These are phyloP conservation scores for Scheffersomyces stipitis DNA, from an alignment of 805 yeast genomes.

Conservation along the genomic window DNA sequence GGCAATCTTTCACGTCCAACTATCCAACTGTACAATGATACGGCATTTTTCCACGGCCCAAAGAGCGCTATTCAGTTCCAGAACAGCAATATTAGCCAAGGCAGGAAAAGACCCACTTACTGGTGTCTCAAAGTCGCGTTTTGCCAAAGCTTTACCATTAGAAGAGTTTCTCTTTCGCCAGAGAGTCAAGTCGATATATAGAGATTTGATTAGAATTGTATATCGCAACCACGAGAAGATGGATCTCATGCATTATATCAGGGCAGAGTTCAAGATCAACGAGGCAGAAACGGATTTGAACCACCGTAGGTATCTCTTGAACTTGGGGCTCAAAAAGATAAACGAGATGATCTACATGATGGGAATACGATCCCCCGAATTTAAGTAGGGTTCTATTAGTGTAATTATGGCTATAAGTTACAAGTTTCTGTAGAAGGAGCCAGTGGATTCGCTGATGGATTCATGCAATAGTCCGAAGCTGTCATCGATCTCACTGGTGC, in stretches of 20 bases:
- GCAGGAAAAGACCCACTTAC: too few species aligned
- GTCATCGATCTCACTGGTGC: background rate
- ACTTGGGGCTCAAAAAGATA: conserved; percentile 28
- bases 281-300: conserved; percentile 26
- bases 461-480: background rate
- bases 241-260: conserved; percentile 31
- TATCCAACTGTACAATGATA: too few species aligned
- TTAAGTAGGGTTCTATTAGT: background rate
- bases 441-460: background rate
- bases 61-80: too few species aligned
- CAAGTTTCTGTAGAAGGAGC: conserved; percentile 1
- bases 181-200: conserved; percentile 31
- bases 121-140: too few species aligned
- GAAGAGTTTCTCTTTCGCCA: conserved; percentile 43
- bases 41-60: too few species aligned
- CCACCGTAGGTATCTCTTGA: conserved; percentile 38
- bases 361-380: conserved; percentile 13
- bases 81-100: too few species aligned
- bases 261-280: conserved; percentile 34
- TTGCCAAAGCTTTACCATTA: conserved; percentile 17
- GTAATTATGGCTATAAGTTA: background rate
- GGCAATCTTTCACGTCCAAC: too few species aligned
- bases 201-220: conserved; percentile 31
- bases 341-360: conserved; percentile 22
- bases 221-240: conserved; percentile 36